phyloP scores from a whole-genome alignment of 495 filamentous ascomycete genomes.

The Xylaria nigripes region DNA sequence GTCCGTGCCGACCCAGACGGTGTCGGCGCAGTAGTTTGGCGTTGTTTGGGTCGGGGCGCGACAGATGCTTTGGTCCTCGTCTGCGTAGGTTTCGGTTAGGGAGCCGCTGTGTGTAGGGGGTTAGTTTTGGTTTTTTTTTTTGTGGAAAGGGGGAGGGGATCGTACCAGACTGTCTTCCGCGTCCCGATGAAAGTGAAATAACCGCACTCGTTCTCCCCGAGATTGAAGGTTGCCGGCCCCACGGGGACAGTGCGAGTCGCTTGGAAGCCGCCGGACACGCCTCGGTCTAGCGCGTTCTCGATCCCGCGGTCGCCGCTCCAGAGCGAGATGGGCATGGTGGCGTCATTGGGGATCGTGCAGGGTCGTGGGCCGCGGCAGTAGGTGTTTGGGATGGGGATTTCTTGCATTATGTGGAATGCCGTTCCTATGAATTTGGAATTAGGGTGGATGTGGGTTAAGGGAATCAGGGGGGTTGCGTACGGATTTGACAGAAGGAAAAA shows the following conservation, averaged over 20 bases:
- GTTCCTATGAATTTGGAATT: background rate
- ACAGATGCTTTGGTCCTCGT: background rate
- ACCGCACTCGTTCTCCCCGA: constrained; percentile 1
- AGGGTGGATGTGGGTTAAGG: background rate
- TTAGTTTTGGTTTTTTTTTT: background rate
- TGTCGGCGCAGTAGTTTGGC: constrained; percentile 3
- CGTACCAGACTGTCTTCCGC: background rate
- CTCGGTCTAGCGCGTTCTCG: background rate
- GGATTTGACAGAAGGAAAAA: constrained; percentile 2
- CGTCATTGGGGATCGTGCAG: background rate
- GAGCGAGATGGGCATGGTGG: background rate
- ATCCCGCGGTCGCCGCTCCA: background rate
- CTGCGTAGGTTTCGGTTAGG: background rate
- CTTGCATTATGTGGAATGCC: background rate
- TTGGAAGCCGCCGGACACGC: constrained; percentile 1
- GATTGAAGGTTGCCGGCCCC: background rate
- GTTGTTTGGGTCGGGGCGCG: background rate
- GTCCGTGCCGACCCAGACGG: background rate
- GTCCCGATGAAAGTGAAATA: constrained; percentile 6
- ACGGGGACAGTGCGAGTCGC: background rate
- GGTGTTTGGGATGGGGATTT: constrained; percentile 1
- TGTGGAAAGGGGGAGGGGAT: background rate
- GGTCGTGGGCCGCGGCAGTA: constrained; percentile 2
- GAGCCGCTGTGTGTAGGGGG: background rate
- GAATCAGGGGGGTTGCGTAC: background rate